Base-by-base conservation (phyloP, 2,329 filamentous ascomycete genomes). In the Aspergillus caelatus region DNA sequence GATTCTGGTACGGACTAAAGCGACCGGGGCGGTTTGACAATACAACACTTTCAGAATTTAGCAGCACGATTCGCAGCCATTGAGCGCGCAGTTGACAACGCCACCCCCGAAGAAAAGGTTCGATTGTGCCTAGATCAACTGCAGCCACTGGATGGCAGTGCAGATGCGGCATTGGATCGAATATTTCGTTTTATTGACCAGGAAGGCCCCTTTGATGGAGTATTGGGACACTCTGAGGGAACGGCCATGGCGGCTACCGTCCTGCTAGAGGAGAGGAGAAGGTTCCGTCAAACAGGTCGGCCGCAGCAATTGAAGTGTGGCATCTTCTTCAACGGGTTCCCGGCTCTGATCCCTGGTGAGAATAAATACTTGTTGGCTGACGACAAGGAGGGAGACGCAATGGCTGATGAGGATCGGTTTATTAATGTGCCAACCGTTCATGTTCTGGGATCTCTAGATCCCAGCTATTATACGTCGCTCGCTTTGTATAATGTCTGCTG, bases 171-270 rank as follows among this genome's bases (percentile, higher is more conserved):
- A 4, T 43, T 43, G 16, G 39, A 16, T 16, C 14, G 16, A 43
- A 14, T 43, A 43, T 43, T 43, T n/a, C 39, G 39, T n/a, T 16
- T 43, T 4, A 43, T 43, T 43, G 39, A 43, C 39, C 23, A 36
- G 30, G 28, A 32, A 19, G 53, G n/a, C 16, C 53, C 36, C 28
- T 21, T 73, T 21, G 69, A 67, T 21, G 72, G 71, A 9, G 61
- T 74, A 19, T 67, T 74, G 21, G 72, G 71, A 5, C 74, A 69
- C 52, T 71, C 68, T 3, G 71, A 73, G 56, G 72, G 72, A 28
- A 71, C 66, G 7, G 62, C 65, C 19, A 65, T 73, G 11, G 72
- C 68, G 1, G 69, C 69, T 14, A 68, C 68, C 9, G 65, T 72
- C 26, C 56, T 74, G 12, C 59, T 71, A 2, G 70, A 73, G 39